Evolutionary conservation across 306 rosid species (phyloP).

Genomic region (Glycine tomentella): DNA sequence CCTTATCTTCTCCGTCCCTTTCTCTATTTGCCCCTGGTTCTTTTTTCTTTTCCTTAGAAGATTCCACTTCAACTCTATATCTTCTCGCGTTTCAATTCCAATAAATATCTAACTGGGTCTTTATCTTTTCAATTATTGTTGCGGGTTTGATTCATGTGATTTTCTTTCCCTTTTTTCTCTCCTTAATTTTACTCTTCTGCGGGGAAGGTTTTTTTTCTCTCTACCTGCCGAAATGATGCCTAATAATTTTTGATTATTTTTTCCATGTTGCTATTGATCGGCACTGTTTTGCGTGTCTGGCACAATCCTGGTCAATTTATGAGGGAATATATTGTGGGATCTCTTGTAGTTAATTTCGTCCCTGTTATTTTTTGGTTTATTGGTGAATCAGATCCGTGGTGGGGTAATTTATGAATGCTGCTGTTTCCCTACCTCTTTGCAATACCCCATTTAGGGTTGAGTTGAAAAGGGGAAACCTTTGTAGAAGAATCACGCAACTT

Average conservation of each 20-base stretch:
- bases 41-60: constrained; percentile 41
- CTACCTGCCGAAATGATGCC: constrained; percentile 3
- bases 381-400: constrained; percentile 62
- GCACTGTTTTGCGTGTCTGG: neutral
- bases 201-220: neutral
- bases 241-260: constrained; percentile 2
- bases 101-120: constrained; percentile 23
- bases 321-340: constrained; percentile 46
- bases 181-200: constrained; percentile 18
- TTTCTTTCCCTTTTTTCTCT: neutral
- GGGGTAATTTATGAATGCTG: constrained; percentile 43
- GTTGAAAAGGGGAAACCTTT: constrained; percentile 31
- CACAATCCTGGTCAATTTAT: constrained; percentile 37
- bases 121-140: constrained; percentile 32
- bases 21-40: constrained; percentile 1
- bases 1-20: constrained; percentile 27
- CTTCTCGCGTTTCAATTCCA: constrained; percentile 34
- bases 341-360: constrained; percentile 24
- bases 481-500: constrained; percentile 36
- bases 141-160: constrained; percentile 23
- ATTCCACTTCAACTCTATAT: constrained; percentile 46
- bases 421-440: constrained; percentile 32
- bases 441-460: constrained; percentile 36
- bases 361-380: constrained; percentile 5
- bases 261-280: constrained; percentile 34